Percentiles rank a stretch among this genome's conserved stretches.
Conservation (phyloP, 495 filamentous ascomycete species). For the Xylaria castorea region DNA sequence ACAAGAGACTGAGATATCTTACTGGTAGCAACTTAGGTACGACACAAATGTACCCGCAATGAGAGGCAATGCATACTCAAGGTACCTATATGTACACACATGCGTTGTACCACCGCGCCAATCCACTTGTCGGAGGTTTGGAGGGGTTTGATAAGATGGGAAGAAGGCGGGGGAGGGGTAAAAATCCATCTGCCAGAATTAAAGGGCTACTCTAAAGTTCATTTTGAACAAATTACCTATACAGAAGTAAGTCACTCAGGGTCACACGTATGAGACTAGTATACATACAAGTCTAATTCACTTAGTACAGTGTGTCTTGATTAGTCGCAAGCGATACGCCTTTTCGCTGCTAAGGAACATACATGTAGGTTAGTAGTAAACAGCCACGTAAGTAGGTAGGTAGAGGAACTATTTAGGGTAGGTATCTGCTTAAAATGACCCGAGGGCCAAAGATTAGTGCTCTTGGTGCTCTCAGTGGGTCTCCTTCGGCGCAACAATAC, state of each 20-base stretch:
- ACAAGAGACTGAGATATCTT: not conserved
- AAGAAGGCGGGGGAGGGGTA: constrained; percentile 10
- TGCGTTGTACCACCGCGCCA: not conserved
- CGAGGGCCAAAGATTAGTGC: not conserved
- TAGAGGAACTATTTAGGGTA: not conserved
- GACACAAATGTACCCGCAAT: not conserved
- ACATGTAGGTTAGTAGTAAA: not conserved
- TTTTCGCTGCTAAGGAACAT: not conserved
- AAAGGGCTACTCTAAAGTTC: not conserved
- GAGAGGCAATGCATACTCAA: not conserved
- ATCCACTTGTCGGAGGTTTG: not conserved
- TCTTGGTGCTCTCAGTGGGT: constrained; percentile 3
- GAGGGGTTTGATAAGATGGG: not conserved
- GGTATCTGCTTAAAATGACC: not conserved
- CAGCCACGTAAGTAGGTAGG: not conserved
- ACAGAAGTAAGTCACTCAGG: not conserved
- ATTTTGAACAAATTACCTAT: not conserved
- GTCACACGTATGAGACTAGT: not conserved
- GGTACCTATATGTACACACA: not conserved
- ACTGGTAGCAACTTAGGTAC: not conserved
- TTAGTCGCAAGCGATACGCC: not conserved
- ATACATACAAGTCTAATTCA: not conserved
- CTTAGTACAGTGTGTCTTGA: not conserved
- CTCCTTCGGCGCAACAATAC: not conserved
- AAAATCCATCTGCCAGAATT: not conserved